phyloP scores from a whole-genome alignment of 139 green algal genomes.

The Chara braunii region DNA sequence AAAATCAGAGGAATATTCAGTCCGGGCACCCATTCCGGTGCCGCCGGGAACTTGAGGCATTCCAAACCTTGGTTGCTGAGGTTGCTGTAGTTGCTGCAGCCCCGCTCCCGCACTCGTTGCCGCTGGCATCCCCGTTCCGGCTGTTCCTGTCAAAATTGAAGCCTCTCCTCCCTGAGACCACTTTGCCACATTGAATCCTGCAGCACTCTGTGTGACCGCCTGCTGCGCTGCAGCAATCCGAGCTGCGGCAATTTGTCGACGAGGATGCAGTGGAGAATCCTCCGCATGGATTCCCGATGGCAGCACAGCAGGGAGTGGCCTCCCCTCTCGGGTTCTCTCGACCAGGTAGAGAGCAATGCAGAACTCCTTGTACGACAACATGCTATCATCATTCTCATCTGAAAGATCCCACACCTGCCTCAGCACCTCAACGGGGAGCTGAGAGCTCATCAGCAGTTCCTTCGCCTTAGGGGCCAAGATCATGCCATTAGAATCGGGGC shows the following conservation, averaged over 20 bases:
- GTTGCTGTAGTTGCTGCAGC: too few relatives aligned
- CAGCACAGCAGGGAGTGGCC: conserved; percentile 1
- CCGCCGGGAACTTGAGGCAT: too few relatives aligned
- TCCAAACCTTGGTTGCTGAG: too few relatives aligned
- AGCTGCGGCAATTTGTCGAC: conserved; percentile 2
- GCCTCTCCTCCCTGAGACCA: too few relatives aligned
- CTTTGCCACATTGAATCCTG: conserved; percentile 6
- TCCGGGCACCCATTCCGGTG: too few relatives aligned
- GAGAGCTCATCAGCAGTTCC: conserved; percentile 14
- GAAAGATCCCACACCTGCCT: conserved; percentile 29
- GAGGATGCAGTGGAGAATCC: conserved; percentile 15
- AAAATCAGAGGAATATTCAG: too few relatives aligned
- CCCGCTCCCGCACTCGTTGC: too few relatives aligned
- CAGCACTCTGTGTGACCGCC: conserved; percentile 5
- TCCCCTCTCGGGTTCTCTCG: conserved; percentile 11
- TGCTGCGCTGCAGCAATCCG: conserved; percentile 12
- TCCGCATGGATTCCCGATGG: conserved; percentile 9
- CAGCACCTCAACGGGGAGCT: conserved; percentile 6
- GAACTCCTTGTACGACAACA: conserved; percentile 16
- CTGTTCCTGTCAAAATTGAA: too few relatives aligned
- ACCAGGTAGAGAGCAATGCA: conserved; percentile 23
- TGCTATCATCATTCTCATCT: conserved; percentile 21
- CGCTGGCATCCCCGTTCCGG: too few relatives aligned
- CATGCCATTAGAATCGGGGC: conserved; percentile 16
- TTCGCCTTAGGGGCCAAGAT: conserved; percentile 21